Base-by-base conservation (phyloP, 805 yeast species). In the Cyberlindnera americana region DNA sequence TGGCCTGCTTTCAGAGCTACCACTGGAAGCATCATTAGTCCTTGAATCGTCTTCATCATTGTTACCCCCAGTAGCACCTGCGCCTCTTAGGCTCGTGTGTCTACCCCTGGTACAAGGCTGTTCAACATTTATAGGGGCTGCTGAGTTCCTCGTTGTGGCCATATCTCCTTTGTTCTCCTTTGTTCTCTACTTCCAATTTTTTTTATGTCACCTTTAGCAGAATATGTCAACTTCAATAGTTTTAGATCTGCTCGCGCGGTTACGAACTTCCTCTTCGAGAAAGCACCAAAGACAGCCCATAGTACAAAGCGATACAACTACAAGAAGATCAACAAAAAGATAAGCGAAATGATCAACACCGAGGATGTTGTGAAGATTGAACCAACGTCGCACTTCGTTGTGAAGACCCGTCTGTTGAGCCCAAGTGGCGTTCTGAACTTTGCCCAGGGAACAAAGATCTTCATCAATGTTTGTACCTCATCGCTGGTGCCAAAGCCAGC, bases 381-480 rank as follows among this genome's bases (percentile, higher is more conserved):
- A 9, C 95, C 95, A 0, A 63, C 55, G 14, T 81, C 93, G 0
- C 83, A 78, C 5, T 86, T 84, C 60, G 95, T 84, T 17, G 70
- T 85, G 26, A 87, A 87, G 58, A 72, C 90, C 0, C 64, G 69
- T 40, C 61, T 82, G 2, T 32, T 19, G 12, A 29, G 16, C 35
- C 43, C 47, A 2, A 38, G 51, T 1, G 13, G 22, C 4, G 40
- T 39, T 17, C 47, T 46, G 9, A 17, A 62, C 65, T 61, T 67
- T 18, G 53, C 51, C 45, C 46, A 46, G 57, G 73, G 70, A 1
- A 70, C 79, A 2, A 90, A 90, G 52, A 73, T 86, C 8, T 90
- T 90, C 57, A 69, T 90, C 34, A 90, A 90, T 58, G 66, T 89
- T 0, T 85, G 95, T 56, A 75, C 80, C 17, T 81, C 81, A 51